Percentiles rank a stretch among this genome's conserved stretches.
These are phyloP conservation scores for Austropuccinia psidii DNA, from an alignment of 1,284 basidiomycete species.

Conservation along the genomic window DNA sequence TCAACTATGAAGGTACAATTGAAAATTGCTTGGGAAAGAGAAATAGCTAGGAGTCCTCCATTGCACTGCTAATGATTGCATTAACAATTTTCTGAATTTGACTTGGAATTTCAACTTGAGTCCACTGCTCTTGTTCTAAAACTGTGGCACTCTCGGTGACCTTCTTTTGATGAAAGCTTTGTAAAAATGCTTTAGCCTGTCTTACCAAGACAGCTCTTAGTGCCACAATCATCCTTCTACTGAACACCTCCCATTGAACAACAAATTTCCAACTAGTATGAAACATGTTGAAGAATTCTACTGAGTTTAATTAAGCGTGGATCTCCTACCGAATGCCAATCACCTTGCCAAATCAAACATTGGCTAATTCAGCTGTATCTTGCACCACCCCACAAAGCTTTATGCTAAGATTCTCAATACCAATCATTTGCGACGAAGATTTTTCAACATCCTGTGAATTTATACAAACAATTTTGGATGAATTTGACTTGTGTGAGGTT, in stretches of 20 bases:
- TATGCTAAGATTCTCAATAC: conserved; percentile 52
- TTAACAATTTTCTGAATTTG: conserved; percentile 64
- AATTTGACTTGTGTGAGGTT: background rate
- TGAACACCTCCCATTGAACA: conserved; percentile 71
- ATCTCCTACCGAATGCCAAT: conserved; percentile 67
- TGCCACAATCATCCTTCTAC: conserved; percentile 81
- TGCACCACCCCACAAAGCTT: conserved; percentile 66
- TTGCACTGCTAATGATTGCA: conserved; percentile 69
- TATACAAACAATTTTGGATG: too few species aligned
- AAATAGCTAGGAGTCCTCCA: conserved; percentile 68
- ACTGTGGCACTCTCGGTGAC: conserved; percentile 75
- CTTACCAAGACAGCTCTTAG: conserved; percentile 71
- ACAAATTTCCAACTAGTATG: conserved; percentile 82
- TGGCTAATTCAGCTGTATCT: conserved; percentile 72
- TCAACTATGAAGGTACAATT: conserved; percentile 36
- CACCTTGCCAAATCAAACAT: conserved; percentile 69
- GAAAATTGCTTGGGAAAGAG: conserved; percentile 44
- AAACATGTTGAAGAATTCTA: conserved; percentile 72
- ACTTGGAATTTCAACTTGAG: conserved; percentile 64
- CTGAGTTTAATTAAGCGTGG: conserved; percentile 63
- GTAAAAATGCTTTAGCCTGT: conserved; percentile 77
- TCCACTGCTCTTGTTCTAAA: conserved; percentile 87
- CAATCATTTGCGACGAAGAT: too few species aligned
- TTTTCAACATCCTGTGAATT: too few species aligned
- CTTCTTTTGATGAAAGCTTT: conserved; percentile 72